phyloP scores from a whole-genome alignment of 2,329 filamentous ascomycete genomes.

The Grosmannia huntii region DNA sequence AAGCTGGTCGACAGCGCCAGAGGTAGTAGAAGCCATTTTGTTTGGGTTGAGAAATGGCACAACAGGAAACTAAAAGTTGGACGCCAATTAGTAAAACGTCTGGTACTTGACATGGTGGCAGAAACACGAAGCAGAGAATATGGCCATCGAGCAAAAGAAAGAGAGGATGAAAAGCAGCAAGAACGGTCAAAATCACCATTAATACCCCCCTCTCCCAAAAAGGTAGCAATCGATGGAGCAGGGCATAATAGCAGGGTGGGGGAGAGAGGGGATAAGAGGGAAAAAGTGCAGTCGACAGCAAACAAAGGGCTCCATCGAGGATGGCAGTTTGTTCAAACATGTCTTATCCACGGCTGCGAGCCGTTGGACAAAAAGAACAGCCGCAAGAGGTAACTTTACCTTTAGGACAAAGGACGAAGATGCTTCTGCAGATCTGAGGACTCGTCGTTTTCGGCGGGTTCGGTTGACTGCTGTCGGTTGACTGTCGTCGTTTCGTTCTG shows the following conservation, averaged over 20 bases:
- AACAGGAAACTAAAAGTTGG: conserved; percentile 10
- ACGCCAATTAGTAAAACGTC: conserved; percentile 8
- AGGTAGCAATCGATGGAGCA: not conserved
- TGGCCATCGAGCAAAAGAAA: not conserved
- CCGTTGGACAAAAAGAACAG: not conserved
- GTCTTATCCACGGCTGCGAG: not conserved
- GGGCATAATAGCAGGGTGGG: not conserved
- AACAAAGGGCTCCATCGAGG: not conserved
- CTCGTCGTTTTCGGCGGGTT: not conserved
- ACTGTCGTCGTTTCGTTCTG: not conserved
- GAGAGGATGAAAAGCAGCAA: not conserved
- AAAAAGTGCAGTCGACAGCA: not conserved
- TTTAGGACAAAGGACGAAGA: not conserved
- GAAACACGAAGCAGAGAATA: not conserved
- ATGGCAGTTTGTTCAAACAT: not conserved
- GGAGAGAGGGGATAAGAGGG: not conserved
- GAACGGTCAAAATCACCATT: not conserved
- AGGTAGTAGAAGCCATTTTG: conserved; percentile 47
- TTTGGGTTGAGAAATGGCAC: conserved; percentile 14
- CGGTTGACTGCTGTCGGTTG: not conserved
- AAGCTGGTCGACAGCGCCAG: conserved; percentile 64
- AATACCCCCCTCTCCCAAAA: not conserved
- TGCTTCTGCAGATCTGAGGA: not conserved
- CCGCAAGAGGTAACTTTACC: not conserved
- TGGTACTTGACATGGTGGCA: not conserved